Base-by-base conservation (phyloP, 2,329 filamentous ascomycete genomes). In the Cyphellophora attinorum region DNA sequence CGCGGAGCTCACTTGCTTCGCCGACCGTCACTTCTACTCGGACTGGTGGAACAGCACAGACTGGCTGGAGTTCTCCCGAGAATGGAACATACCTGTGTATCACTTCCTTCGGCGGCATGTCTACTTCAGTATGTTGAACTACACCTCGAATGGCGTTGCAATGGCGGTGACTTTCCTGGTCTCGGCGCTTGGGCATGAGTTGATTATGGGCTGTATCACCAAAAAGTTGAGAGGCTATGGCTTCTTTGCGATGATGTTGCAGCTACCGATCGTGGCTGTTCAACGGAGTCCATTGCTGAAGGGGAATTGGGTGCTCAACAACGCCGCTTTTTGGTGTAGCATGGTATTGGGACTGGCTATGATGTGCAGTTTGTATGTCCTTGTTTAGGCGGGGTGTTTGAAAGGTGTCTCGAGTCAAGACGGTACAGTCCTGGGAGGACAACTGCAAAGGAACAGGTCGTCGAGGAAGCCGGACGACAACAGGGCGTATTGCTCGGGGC, bases 41-140 rank as follows among this genome's bases (percentile, higher is more conserved):
- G 76, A 79, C 57, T 79, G 75, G 74, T 79, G 75, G 75, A 79
- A 79, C 47, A 70, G 65, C 2, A 64, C 62, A 39, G 65, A 68
- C 49, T 68, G 64, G 64, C 81, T 96, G 56, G 88, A 95, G 60
- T 98, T 96, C 61, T 88, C 80, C 8, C 77, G 86, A 46, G 84
- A 95, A 64, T 96, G 91, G 89, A 96, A 96, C 56, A 76, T 93
- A n/a, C 89, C 89, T 29, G 89, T 95, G 5, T 91, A 96, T 62
- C 82, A 88, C 54, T 98, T 95, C 64, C 81, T 96, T 51, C 79
- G 88, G 5, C 75, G 91, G 15, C 91, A 98, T 59, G 89, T 98
- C 45, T 98, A 96, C 61, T 81, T 77, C 38, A 86, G 86, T 2
- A 82, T 80, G 10, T 71, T 83, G 6, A 76, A 79, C 10, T 77